Conservation (phyloP, 2,329 filamentous ascomycete species). For the Thelonectria olida region DNA sequence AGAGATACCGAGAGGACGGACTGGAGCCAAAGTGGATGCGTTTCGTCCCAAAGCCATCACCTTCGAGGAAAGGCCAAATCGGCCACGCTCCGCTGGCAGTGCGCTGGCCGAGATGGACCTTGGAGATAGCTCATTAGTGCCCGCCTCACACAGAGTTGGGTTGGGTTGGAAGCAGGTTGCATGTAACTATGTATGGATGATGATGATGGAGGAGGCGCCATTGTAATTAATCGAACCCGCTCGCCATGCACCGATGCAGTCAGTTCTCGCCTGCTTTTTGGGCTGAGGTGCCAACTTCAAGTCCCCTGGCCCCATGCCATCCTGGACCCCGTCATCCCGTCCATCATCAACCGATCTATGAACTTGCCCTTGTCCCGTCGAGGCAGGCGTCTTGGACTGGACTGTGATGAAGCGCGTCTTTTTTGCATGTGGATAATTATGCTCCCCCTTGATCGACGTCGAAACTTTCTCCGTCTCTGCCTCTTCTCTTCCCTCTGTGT, state of each 20-base stretch:
- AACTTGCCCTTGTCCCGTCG: constrained; percentile 8
- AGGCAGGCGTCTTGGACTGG: constrained; percentile 10
- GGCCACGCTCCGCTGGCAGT: background rate
- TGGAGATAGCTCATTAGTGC: constrained; percentile 9
- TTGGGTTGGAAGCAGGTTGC: background rate
- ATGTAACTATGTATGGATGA: background rate
- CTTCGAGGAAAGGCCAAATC: constrained; percentile 7
- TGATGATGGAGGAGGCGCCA: background rate
- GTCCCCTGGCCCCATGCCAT: constrained; percentile 6
- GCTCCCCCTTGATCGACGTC: constrained; percentile 11
- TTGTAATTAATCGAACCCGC: background rate
- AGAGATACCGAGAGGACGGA: constrained; percentile 9
- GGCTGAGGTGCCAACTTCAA: background rate
- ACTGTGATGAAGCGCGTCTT: constrained; percentile 7
- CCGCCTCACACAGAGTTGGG: background rate
- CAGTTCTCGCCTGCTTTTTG: too few species aligned
- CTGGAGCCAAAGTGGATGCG: constrained; percentile 2
- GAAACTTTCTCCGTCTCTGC: background rate
- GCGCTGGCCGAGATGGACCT: constrained; percentile 9
- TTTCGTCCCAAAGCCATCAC: constrained; percentile 2
- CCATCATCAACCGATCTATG: constrained; percentile 8
- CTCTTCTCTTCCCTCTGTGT: background rate
- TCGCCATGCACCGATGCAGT: too few species aligned
- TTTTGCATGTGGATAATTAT: constrained; percentile 8
- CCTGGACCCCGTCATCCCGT: background rate